Evolutionary conservation across 2,329 filamentous ascomycete species (phyloP), one percentile per base, ranked within the genome.

Genomic region (Lasiodiplodia sp.): DNA sequence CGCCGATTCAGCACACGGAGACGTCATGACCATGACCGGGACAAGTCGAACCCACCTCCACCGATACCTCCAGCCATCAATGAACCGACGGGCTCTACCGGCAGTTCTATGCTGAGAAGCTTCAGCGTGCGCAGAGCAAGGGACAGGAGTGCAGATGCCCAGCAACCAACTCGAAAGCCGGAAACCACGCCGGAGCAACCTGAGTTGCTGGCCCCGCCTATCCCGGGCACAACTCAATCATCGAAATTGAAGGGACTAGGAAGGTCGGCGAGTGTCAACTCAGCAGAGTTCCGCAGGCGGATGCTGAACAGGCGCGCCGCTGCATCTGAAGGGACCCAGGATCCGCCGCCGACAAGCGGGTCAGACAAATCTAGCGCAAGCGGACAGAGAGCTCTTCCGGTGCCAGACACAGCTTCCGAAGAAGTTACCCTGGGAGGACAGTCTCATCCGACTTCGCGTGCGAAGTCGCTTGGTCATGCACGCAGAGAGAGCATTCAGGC

Each of bases 401-500:
- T 25, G 23, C 73, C 78, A 80, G 65, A 82, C 80, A 49, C 85
- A 81, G 63, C 87, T 84, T 73, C 84, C 79, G 73, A 90, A 84
- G 76, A 83, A 77, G 68, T 83, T 57, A 71, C 75, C 52, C 67
- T 75, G 66, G 73, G 77, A 72, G 72, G 78, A 67, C 71, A 76
- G 70, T 16, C 70, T 7, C 75, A 55, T 4, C 73, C 76, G 51
- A 73, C 79, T 12, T 77, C 76, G 69, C 88, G 95, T 71, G 90
- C 95, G 10, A 96, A 96, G 79, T 97, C 94, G 4, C 86, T 97
- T 25, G 93, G 94, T 2, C 94, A 98, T 78, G 92, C 93, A 55
- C 88, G 95, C 49, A 88, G 93, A 69, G 95, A 97, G 78, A 97
- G 94, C 78, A 97, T 97, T 67, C 95, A 97, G 80, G 92, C 92